phyloP scores from a whole-genome alignment of 1,284 basidiomycete species.

The Golubevia sp. region DNA sequence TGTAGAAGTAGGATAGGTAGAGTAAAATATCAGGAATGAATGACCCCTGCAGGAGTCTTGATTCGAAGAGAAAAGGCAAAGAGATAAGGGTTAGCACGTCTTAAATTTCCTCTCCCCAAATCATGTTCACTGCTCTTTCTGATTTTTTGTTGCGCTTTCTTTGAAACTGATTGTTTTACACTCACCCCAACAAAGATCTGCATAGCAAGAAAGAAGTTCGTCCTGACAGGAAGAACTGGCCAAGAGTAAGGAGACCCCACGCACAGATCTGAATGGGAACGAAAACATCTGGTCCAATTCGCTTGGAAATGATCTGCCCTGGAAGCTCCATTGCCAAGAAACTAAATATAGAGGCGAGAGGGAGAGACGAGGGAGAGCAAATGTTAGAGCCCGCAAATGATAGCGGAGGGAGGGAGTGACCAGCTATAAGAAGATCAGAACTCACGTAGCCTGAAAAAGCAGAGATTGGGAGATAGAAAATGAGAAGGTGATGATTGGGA shows the following conservation, averaged over 20 bases:
- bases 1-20: slow-evolving; percentile 63
- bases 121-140: no score
- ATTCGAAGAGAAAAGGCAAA: slow-evolving; percentile 3
- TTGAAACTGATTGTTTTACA: background rate
- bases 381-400: background rate
- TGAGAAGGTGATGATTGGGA: slow-evolving; percentile 7
- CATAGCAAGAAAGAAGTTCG: slow-evolving; percentile 9
- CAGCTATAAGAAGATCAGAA: no score
- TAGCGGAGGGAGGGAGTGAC: no score
- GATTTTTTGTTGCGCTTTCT: background rate
- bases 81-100: no score
- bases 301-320: slow-evolving; percentile 75
- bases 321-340: slow-evolving; percentile 65
- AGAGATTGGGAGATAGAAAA: no score
- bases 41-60: slow-evolving; percentile 67
- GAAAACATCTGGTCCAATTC: slow-evolving; percentile 74
- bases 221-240: slow-evolving; percentile 64
- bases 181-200: slow-evolving; percentile 12
- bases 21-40: slow-evolving; percentile 62
- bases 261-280: slow-evolving; percentile 69
- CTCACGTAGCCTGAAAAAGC: slow-evolving; percentile 49
- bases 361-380: background rate
- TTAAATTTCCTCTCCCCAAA: no score
- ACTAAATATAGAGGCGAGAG: no score
- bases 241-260: slow-evolving; percentile 65